Evolutionary conservation across 768 basidiomycete species (phyloP), one percentile per base, ranked within the genome.

Genomic region (Paxillus involutus): DNA sequence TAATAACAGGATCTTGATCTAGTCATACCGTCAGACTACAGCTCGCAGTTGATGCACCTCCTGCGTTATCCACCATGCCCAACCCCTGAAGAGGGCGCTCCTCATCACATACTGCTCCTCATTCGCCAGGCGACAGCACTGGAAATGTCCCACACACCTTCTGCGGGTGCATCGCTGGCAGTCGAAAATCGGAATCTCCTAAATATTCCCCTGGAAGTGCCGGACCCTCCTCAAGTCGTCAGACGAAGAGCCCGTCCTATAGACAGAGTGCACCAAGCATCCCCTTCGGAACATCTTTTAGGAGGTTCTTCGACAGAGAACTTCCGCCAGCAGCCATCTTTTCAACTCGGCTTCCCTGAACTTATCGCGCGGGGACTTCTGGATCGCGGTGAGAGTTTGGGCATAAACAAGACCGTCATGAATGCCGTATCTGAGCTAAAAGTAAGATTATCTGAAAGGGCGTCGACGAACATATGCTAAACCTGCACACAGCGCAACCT

Each of bases 11-110:
- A 36, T 50, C 37, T 39, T 40, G 50, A 19, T 55, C 29, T 63
- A 96, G 94, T 98, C 41, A 85, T 95, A 55, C 80, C 88, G 8
- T 81, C 88, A 12, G 94, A 96, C 69, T 96, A 96, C 69, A 91
- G 86, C 51, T 81, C 79, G 1, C 89, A 97, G 62, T 75, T 99
- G 26, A 93, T 92, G 21, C 76, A 79, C 52, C 80, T 98, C 17
- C 75, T 99, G 36, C 91, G 91, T 51, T 98, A 98, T 71, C 93
- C 96, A 13, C 71, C 78, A 1, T 57, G 73, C 36, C 53, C 65
- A 19, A 60, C 63, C 17, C 64, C 66, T 33, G 67, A 75, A 37
- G 66, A 73, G 19, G 72, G 73, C 40, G 69, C 70, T 24, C 74
- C 76, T 10, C 80, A 84, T 64, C 89, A 86, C 55, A 76, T 84